phyloP scores from a whole-genome alignment of 805 yeast species.

The Saccharomyces cerevisiae region DNA sequence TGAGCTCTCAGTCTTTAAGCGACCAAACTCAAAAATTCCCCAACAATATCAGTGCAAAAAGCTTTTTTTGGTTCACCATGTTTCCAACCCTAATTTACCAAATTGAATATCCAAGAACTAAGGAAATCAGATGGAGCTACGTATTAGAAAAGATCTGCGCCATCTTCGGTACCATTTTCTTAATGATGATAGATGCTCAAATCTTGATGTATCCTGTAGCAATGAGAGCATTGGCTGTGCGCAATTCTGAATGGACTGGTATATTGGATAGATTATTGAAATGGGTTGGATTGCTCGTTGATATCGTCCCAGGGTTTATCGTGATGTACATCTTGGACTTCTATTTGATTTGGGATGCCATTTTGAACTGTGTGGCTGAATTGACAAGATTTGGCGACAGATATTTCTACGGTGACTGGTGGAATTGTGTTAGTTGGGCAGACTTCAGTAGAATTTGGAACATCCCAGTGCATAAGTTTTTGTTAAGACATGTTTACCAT shows the following conservation, averaged over 20 bases:
- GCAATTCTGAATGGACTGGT: conserved; percentile 25
- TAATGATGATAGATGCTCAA: conserved; percentile 78
- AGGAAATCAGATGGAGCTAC: conserved; percentile 55
- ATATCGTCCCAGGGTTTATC: conserved; percentile 71
- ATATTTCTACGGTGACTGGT: conserved; percentile 89
- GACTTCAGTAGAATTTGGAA: conserved; percentile 90
- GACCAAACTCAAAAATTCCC: conserved; percentile 44
- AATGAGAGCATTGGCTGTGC: conserved; percentile 43
- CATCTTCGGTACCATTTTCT: conserved; percentile 70
- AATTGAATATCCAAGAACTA: conserved; percentile 68
- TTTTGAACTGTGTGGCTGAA: conserved; percentile 84
- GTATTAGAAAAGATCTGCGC: conserved; percentile 62
- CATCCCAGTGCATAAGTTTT: conserved; percentile 77
- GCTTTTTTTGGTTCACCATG: conserved; percentile 72
- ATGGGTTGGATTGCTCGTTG: conserved; percentile 39
- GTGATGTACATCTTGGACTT: conserved; percentile 67
- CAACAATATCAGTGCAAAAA: conserved; percentile 48
- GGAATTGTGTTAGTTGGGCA: conserved; percentile 90
- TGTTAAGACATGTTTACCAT: conserved; percentile 86
- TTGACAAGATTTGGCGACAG: conserved; percentile 81
- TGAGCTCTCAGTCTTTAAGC: conserved; percentile 44
- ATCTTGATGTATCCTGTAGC: conserved; percentile 65
- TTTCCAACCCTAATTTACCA: conserved; percentile 84
- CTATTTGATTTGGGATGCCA: conserved; percentile 89
- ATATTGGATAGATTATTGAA: conserved; percentile 10